phyloP scores from a whole-genome alignment of 164 flowering plant genomes.

The Cinnamomum chago region DNA sequence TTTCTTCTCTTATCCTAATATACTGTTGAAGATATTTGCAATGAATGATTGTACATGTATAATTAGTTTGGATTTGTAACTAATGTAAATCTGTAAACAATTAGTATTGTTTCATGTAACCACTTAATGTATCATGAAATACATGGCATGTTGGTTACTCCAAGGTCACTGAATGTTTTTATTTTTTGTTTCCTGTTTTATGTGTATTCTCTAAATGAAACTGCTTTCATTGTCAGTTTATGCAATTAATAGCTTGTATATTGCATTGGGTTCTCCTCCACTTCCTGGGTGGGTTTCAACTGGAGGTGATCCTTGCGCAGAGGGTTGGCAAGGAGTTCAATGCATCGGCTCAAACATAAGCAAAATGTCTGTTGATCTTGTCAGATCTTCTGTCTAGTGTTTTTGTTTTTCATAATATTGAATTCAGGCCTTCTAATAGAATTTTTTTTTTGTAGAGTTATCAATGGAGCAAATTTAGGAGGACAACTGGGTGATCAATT shows the following conservation, averaged over 20 bases:
- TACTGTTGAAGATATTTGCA: no score
- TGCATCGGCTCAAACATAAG: constrained; percentile 77
- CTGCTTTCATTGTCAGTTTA: constrained; percentile 32
- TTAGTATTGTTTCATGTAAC: no score
- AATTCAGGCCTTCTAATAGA: background rate
- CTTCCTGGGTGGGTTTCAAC: constrained; percentile 64
- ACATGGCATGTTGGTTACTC: background rate
- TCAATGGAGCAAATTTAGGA: constrained; percentile 75
- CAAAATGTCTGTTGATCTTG: constrained; percentile 41
- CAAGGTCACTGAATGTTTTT: background rate
- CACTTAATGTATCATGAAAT: background rate
- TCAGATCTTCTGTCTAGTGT: background rate
- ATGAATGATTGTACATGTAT: no score
- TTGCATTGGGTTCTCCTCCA: constrained; percentile 56
- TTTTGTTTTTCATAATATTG: background rate
- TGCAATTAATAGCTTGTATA: constrained; percentile 61
- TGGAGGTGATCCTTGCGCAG: constrained; percentile 90
- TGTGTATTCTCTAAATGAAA: background rate
- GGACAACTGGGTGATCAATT: constrained; percentile 72
- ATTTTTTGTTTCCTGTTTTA: background rate
- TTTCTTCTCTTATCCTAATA: no score
- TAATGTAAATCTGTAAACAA: no score
- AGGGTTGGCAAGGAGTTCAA: constrained; percentile 72
- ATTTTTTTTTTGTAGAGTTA: constrained; percentile 37
- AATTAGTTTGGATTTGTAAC: no score